These are phyloP conservation scores for Quercus tomentella DNA, from an alignment of 331 rosid species.

Conservation along the genomic window DNA sequence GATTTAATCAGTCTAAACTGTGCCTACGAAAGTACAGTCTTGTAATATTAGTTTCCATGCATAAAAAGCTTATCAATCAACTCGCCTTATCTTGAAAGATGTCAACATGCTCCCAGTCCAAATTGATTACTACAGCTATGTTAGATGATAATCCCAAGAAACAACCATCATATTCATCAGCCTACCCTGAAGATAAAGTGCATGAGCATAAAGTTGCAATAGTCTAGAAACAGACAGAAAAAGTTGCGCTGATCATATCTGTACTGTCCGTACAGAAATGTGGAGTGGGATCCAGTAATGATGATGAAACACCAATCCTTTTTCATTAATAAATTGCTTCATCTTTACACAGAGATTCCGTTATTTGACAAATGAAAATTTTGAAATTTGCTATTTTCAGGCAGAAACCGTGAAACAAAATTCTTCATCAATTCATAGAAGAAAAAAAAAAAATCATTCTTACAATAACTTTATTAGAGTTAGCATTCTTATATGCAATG, in stretches of 20 bases:
- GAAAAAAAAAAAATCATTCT: neutral
- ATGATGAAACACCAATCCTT: neutral
- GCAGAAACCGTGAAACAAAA: neutral
- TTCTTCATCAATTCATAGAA: neutral
- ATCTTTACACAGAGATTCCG: neutral
- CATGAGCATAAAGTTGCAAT: neutral
- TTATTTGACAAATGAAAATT: neutral
- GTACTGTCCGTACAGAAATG: neutral
- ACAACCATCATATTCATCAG: conserved; percentile 33
- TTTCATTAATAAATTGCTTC: neutral
- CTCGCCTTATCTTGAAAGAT: conserved; percentile 18
- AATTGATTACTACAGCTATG: conserved; percentile 13
- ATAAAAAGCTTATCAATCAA: neutral
- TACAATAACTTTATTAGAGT: neutral
- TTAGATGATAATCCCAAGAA: conserved; percentile 21
- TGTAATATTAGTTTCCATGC: neutral
- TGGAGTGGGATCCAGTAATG: neutral
- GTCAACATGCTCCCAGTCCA: conserved; percentile 36
- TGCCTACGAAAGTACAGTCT: neutral
- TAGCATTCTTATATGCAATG: neutral
- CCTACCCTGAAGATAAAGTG: conserved; percentile 17
- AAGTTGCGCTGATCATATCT: neutral
- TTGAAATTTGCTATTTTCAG: neutral
- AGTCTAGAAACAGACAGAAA: neutral
- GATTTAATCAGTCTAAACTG: neutral